A percentile compares a stretch with the other conserved stretches of the same genome.
Evolutionary conservation across 1,284 basidiomycete species (phyloP).

Genomic region (Cystobasidium sp.): DNA sequence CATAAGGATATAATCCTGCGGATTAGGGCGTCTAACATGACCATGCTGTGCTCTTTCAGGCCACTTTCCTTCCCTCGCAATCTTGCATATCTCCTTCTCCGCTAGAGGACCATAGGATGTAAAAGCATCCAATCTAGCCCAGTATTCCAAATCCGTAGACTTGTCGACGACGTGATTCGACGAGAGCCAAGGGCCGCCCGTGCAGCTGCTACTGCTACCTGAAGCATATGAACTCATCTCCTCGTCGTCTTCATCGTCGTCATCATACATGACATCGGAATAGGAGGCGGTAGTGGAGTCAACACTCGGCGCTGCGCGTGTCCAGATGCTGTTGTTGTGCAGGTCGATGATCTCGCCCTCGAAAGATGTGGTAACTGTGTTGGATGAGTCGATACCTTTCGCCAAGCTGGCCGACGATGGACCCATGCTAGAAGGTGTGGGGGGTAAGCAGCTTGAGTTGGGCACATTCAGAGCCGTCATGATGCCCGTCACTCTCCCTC

Average conservation of each 20-base stretch:
- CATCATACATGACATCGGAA: conserved; percentile 6
- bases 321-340: conserved; percentile 38
- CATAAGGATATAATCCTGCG: conserved; percentile 42
- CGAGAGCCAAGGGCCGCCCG: conserved; percentile 30
- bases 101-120: conserved; percentile 20
- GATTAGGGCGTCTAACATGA: conserved; percentile 31
- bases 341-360: conserved; percentile 43
- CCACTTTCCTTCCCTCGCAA: conserved; percentile 37
- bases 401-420: conserved; percentile 14
- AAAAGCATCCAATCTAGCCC: conserved; percentile 36
- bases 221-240: not conserved
- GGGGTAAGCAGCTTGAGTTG: conserved; percentile 4
- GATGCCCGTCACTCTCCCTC: conserved; percentile 24
- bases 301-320: conserved; percentile 16
- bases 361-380: conserved; percentile 39
- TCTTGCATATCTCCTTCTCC: conserved; percentile 42
- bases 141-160: conserved; percentile 38
- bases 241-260: not conserved
- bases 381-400: conserved; percentile 2
- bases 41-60: conserved; percentile 1
- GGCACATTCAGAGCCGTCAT: conserved; percentile 43
- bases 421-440: conserved; percentile 13
- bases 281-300: not conserved
- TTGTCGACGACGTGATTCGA: conserved; percentile 24
- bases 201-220: conserved; percentile 25